These are phyloP conservation scores for Xylaria venustula DNA, from an alignment of 495 filamentous ascomycete genomes.

Conservation along the genomic window DNA sequence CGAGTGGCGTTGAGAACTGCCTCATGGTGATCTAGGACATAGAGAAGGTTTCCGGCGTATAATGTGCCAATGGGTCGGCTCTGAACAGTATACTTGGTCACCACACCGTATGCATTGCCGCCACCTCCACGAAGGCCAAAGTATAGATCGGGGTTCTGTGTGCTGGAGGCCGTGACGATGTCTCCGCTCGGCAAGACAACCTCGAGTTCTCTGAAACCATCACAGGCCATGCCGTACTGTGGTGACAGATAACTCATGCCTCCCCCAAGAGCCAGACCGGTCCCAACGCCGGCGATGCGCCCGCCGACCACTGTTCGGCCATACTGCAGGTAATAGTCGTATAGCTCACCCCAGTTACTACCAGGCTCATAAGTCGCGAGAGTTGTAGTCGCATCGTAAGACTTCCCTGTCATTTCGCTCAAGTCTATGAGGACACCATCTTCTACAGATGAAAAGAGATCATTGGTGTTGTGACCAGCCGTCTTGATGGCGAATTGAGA, in stretches of 20 bases:
- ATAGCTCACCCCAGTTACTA: conserved; percentile 33
- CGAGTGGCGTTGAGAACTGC: conserved; percentile 26
- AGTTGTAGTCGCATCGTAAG: conserved; percentile 31
- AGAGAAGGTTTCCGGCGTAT: conserved; percentile 35
- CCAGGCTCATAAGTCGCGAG: conserved; percentile 35
- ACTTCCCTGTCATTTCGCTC: conserved; percentile 17
- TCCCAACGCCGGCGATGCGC: conserved; percentile 33
- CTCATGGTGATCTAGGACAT: conserved; percentile 25
- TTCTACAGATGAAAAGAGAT: conserved; percentile 34
- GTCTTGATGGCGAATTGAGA: conserved; percentile 44
- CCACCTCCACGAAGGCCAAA: conserved; percentile 35
- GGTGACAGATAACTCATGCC: conserved; percentile 39
- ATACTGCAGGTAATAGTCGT: conserved; percentile 30
- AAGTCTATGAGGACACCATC: conserved; percentile 45
- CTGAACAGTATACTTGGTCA: conserved; percentile 39
- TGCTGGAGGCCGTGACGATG: conserved; percentile 15
- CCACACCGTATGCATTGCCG: conserved; percentile 49
- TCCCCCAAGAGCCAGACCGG: conserved; percentile 34
- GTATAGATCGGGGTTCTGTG: conserved; percentile 16
- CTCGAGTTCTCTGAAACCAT: conserved; percentile 22
- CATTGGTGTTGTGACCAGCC: conserved; percentile 47
- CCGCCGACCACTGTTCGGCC: conserved; percentile 36
- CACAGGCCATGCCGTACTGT: conserved; percentile 37
- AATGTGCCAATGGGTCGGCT: conserved; percentile 28
- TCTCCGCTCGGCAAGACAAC: conserved; percentile 15